These are phyloP conservation scores for Emmonsiellopsis sp. DNA, from an alignment of 2,329 filamentous ascomycete species.

Conservation along the genomic window DNA sequence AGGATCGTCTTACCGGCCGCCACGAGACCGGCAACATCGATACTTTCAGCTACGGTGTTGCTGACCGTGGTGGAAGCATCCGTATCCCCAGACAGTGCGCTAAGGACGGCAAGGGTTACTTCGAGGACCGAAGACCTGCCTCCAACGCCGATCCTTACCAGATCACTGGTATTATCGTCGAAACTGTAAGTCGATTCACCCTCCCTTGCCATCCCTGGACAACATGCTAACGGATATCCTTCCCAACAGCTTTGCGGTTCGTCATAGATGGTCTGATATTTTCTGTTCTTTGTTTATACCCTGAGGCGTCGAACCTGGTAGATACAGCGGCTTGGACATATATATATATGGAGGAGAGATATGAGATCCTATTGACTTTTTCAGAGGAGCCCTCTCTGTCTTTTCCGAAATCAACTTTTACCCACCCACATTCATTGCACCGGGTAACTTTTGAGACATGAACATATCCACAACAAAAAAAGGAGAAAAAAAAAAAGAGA, in stretches of 20 bases:
- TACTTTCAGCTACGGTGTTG: conserved; percentile 85
- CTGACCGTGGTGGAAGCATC: conserved; percentile 90
- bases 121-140: conserved; percentile 74
- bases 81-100: conserved; percentile 81
- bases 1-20: conserved; percentile 79
- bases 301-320: conserved; percentile 21
- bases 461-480: too few species aligned
- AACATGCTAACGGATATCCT: conserved; percentile 8
- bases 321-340: background rate
- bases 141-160: conserved; percentile 85
- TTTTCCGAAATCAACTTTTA: background rate
- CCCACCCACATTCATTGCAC: background rate
- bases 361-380: background rate
- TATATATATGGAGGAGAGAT: background rate
- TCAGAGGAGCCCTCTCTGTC: background rate
- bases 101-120: conserved; percentile 88
- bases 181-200: conserved; percentile 42
- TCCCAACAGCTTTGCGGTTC: conserved; percentile 29
- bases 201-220: background rate
- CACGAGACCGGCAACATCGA: conserved; percentile 95
- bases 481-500: background rate
- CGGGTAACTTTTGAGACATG: background rate
- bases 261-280: conserved; percentile 22
- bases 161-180: conserved; percentile 70
- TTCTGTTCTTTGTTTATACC: conserved; percentile 28